Conservation (phyloP, 2,329 filamentous ascomycete species). For the Diplodia scrobiculata region DNA sequence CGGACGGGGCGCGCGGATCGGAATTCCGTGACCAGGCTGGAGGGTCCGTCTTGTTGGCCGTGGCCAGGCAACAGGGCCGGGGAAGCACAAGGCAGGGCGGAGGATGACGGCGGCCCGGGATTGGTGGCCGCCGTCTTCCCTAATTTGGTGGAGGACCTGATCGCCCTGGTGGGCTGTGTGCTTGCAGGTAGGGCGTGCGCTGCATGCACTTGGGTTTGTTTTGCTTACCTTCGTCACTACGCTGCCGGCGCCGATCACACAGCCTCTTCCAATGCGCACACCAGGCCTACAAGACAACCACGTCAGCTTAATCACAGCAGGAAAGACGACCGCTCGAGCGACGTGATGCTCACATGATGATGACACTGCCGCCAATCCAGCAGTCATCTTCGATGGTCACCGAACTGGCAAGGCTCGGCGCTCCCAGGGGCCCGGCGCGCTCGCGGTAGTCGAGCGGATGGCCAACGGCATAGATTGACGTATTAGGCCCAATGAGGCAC, state of each 20-base stretch:
- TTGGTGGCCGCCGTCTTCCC: constrained; percentile 7
- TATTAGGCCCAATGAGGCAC: constrained; percentile 57
- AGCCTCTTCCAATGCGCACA: constrained; percentile 74
- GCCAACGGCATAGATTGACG: constrained; percentile 56
- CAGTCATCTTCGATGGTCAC: constrained; percentile 51
- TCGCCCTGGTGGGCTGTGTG: constrained; percentile 9
- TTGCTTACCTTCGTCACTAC: constrained; percentile 69
- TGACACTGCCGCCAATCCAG: constrained; percentile 53
- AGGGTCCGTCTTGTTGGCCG: not conserved
- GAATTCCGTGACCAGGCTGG: constrained; percentile 23
- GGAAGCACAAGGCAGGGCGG: not conserved
- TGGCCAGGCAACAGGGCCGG: not conserved
- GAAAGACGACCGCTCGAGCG: not conserved
- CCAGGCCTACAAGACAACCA: constrained; percentile 54
- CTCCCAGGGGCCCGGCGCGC: constrained; percentile 17
- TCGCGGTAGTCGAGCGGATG: constrained; percentile 55
- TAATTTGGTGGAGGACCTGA: constrained; percentile 4
- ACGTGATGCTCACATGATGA: constrained; percentile 53
- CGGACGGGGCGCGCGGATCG: constrained; percentile 19
- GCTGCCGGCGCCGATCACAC: constrained; percentile 74
- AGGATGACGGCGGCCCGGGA: not conserved
- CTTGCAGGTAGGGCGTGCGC: constrained; percentile 4
- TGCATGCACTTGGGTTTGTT: not conserved
- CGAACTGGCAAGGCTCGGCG: constrained; percentile 42
- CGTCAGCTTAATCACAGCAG: constrained; percentile 13